These are phyloP conservation scores for Leucosporidium creatinivorum DNA, from an alignment of 768 basidiomycete genomes.

Conservation along the genomic window DNA sequence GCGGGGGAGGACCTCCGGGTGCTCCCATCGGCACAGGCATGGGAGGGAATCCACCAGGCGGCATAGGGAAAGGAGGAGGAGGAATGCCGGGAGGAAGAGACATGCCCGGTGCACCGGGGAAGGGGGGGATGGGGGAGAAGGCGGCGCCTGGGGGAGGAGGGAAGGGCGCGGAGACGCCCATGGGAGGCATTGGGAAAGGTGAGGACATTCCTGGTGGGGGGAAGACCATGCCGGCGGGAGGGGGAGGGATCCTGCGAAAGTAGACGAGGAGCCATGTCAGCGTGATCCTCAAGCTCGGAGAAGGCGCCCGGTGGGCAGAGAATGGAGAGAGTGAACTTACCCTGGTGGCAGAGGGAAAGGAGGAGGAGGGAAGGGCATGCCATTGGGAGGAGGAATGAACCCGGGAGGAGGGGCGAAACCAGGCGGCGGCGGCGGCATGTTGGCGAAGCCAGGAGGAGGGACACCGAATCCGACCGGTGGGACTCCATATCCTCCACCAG, in stretches of 20 bases:
- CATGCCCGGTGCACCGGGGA: background rate
- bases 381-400: conserved; percentile 44
- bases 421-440: conserved; percentile 10
- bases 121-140: background rate
- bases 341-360: conserved; percentile 33
- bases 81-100: conserved; percentile 14
- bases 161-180: conserved; percentile 3
- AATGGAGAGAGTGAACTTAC: conserved; percentile 42
- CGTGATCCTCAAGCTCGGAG: no score
- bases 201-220: conserved; percentile 39
- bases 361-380: conserved; percentile 40
- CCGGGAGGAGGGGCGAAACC: conserved; percentile 39
- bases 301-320: conserved; percentile 37
- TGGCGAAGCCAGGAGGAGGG: conserved; percentile 30
- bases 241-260: conserved; percentile 36
- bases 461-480: conserved; percentile 21
- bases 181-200: conserved; percentile 12
- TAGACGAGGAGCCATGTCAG: no score
- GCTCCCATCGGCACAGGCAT: conserved; percentile 35
- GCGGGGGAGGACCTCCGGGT: conserved; percentile 4
- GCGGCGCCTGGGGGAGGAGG: conserved; percentile 40
- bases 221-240: conserved; percentile 30
- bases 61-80: conserved; percentile 52
- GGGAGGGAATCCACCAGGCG: background rate
- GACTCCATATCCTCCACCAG: conserved; percentile 34